Evolutionary conservation across 2,329 filamentous ascomycete genomes (phyloP).

Genomic region (Nemania sp.): DNA sequence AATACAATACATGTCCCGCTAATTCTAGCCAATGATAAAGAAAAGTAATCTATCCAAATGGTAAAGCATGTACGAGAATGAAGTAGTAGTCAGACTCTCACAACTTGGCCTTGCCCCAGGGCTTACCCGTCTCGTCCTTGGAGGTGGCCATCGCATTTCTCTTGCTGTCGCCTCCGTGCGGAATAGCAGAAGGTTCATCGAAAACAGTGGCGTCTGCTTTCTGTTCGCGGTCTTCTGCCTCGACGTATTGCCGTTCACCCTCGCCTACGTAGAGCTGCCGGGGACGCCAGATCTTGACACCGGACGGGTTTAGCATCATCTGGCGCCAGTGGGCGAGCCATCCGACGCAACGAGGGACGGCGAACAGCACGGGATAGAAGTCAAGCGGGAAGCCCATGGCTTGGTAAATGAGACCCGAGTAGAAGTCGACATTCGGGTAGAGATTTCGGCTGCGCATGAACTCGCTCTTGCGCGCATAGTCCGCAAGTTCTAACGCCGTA

Average conservation of each 20-base stretch:
- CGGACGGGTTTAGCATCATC: constrained; percentile 50
- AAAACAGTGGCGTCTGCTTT: constrained; percentile 41
- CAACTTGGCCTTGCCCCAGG: constrained; percentile 38
- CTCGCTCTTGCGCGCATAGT: constrained; percentile 51
- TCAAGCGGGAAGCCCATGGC: constrained; percentile 58
- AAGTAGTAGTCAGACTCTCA: constrained; percentile 22
- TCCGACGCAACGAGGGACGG: constrained; percentile 55
- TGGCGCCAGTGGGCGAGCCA: constrained; percentile 59
- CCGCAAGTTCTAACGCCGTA: constrained; percentile 51
- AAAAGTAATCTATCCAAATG: neutral
- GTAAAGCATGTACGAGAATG: neutral
- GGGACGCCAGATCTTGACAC: constrained; percentile 57
- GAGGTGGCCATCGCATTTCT: constrained; percentile 47
- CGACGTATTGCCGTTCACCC: constrained; percentile 50
- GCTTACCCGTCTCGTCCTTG: constrained; percentile 44
- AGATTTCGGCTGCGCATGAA: constrained; percentile 55
- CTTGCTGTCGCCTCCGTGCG: constrained; percentile 50
- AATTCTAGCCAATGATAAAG: neutral
- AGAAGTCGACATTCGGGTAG: constrained; percentile 59
- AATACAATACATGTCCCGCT: neutral
- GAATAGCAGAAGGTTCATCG: constrained; percentile 44
- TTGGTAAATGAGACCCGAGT: constrained; percentile 57
- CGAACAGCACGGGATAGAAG: constrained; percentile 57
- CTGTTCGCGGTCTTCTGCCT: constrained; percentile 42
- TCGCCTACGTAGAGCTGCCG: constrained; percentile 54